Evolutionary conservation across 108 stramenopile genomes (phyloP), one percentile per base, ranked within the genome.

Genomic region (Asterionellopsis glacialis): DNA sequence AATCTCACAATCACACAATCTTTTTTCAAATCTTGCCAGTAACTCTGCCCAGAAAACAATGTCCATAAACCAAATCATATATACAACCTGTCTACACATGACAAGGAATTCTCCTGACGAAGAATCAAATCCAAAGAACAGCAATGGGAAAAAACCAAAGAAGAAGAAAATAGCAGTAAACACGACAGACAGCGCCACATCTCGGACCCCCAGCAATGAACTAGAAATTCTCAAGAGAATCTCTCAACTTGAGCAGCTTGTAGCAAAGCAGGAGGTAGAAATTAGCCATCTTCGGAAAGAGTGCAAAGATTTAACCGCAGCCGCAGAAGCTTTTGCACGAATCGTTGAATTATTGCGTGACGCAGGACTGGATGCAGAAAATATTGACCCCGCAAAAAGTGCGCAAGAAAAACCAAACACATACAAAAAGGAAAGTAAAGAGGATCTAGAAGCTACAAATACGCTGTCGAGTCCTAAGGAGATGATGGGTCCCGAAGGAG

Each of bases 231-330:
- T 48, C 19, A 21, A 21, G 9, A 16, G 91, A 47, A 70, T 92
- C 6, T 65, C 80, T 11, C 83, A 84, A 63, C 51, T 92, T 43
- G 91, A 92, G 68, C 72, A 69, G 11, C 50, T 92, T 23, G 84
- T 89, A 13, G 75, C 85, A 15, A 70, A 61, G 41, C 91, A 92
- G 73, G 60, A 77, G 49, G 64, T 77, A 28, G 84, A 86, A 48
- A 75, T 92, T 23, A 80, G 76, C 51, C 80, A 87, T 40, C 75
- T 92, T 16, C 63, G 83, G 41, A 64, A 86, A 19, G 79, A 83
- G 52, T 75, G 79, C 47, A 69, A 73, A 14, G 75, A 76, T 5
- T 61, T 88, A 45, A 61, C 68, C 13, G 73, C 76, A 43, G 57
- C 83, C 14, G 61, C 82, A 3, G 68, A 63, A 48, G 65, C 77